Evolutionary conservation across 768 basidiomycete genomes (phyloP), one percentile per base, ranked within the genome.

Genomic region (Gymnopilus junonius): DNA sequence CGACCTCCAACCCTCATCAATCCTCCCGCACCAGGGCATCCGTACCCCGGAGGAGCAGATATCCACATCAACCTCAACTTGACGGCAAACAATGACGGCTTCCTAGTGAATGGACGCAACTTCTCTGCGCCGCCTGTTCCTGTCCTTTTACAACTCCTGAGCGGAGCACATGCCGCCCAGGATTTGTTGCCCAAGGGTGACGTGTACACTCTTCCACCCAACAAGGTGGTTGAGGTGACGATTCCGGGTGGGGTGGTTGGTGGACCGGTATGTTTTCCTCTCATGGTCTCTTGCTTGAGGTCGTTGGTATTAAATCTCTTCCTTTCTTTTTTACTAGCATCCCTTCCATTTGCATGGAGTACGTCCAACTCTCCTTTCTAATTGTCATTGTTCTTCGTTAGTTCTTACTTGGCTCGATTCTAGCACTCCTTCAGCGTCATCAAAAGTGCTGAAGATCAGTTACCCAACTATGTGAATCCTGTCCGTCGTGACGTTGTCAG

Each of bases 81-180:
- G 34, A 70, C 72, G 8, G 66, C 76, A 83, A 62, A 50, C 0
- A 65, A 75, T 54, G 69, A 72, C 43, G 54, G 43, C 0, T 79
- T 73, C 58, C 63, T 7, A 76, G 83, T 67, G 31, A 80, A 82
- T 55, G 73, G 73, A 2, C 70, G 65, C 0, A 53, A 66, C 1
- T 82, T 75, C 61, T 42, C 40, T 6, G 69, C 77, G 1, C 86
- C 86, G 0, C 75, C 77, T 0, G 73, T 81, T 0, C 87, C 87
- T 0, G 81, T 87, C 12, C 78, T 89, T 11, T 79, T 87, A 15
- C 87, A 89, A 65, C 83, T 88, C 39, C 68, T 89, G 35, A 86
- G 83, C 54, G 87, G 87, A 0, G 81, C 82, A 5, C 73, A 73
- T 34, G 74, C 77, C 17, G 79, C 87, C 0, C 68, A 76, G 20